Evolutionary conservation across 768 basidiomycete genomes (phyloP), one percentile per base, ranked within the genome.

Genomic region (Boletus sp.): DNA sequence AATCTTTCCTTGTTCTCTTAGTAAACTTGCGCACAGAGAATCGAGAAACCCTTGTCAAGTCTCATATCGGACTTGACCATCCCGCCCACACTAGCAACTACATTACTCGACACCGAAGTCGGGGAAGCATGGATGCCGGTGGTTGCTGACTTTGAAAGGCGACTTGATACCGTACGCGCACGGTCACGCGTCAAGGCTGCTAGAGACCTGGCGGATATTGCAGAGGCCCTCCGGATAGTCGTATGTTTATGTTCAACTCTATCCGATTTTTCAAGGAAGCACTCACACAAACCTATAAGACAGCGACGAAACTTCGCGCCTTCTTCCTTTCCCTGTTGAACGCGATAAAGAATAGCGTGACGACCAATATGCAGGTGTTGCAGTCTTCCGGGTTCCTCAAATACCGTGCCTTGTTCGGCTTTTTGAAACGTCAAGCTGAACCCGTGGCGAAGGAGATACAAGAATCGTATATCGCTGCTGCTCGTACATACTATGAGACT

Each of bases 401-500:
- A 68, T 93, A 93, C 66, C 80, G 79, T 44, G 75, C 88, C 8
- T 77, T 98, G 53, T 98, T 85, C 63, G 79, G 80, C 1, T 99
- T 98, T 67, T 77, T 99, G 35, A 84, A 87, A 58, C 84, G 91
- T 3, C 89, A 93, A 57, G 89, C 89, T 6, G 79, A 86, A 9
- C 78, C 78, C 33, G 88, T 94, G 30, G 94, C 97, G 4, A 79
- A 80, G 43, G 95, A 98, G 69, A 75, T 99, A 23, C 93, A 93
- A 67, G 78, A 92, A 48, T 86, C 90, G 3, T 99, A 99, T 69
- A 74, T 88, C 29, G 81, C 81, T 33, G 83, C 89, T 27, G 88
- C 90, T 14, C 84, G 94, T 38, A 81, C 90, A 21, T 99, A 97
- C 69, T 98, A 93, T 55, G 97, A 99, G 73, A 98, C 97, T 21